Percentiles rank a stretch among this genome's conserved stretches.
These are phyloP conservation scores for Candida tetrigidarum DNA, from an alignment of 1,139 yeast species.

Conservation along the genomic window DNA sequence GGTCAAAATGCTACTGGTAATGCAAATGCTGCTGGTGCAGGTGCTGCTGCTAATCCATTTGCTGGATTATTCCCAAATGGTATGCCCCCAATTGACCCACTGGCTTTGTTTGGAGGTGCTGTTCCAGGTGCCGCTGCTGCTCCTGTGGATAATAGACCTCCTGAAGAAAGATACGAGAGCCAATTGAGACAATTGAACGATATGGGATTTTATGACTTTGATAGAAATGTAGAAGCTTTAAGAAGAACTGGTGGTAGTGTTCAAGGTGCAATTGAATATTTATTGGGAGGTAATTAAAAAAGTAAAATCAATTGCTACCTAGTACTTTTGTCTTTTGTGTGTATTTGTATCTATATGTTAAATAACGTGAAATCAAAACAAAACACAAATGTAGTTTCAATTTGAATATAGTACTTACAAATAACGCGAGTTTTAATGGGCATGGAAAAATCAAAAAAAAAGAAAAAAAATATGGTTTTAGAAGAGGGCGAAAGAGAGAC, in stretches of 20 bases:
- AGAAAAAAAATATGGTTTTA: constrained; percentile 1
- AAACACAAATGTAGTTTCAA: neutral
- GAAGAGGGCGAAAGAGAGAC: too few species aligned
- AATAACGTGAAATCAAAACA: neutral
- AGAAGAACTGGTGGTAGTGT: constrained; percentile 97
- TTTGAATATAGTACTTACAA: too few species aligned
- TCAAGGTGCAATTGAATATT: constrained; percentile 93
- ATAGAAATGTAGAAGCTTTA: constrained; percentile 86
- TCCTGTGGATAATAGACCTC: constrained; percentile 82
- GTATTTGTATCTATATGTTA: neutral
- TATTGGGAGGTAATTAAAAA: constrained; percentile 40
- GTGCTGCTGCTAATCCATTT: constrained; percentile 55
- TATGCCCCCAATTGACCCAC: constrained; percentile 43
- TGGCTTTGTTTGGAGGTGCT: constrained; percentile 49
- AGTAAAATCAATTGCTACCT: neutral
- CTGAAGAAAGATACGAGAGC: constrained; percentile 91
- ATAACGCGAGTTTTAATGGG: too few species aligned
- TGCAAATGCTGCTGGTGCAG: constrained; percentile 31
- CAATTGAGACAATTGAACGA: constrained; percentile 94
- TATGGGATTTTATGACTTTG: constrained; percentile 95
- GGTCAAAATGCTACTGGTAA: constrained; percentile 31
- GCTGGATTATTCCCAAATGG: constrained; percentile 49
- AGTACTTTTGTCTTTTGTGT: neutral
- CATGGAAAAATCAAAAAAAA: too few species aligned
- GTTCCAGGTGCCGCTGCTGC: constrained; percentile 30